Conservation (phyloP, 2,329 filamentous ascomycete genomes). For the Chrysoporthe deuterocubensis region DNA sequence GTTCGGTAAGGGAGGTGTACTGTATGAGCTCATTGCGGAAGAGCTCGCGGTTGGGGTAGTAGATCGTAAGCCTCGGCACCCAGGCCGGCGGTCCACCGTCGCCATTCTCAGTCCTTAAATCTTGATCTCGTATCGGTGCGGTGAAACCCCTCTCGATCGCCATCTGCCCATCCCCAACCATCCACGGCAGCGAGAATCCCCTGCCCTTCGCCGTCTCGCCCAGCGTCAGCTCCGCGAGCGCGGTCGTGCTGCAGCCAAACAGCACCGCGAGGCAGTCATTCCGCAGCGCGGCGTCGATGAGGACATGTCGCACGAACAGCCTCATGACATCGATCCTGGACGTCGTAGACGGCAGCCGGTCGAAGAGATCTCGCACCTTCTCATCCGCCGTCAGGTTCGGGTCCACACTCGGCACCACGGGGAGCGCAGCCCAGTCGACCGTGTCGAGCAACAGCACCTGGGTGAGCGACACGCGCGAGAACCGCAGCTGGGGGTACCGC, state of each 20-base stretch:
- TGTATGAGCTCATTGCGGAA: constrained; percentile 77
- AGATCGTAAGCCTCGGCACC: constrained; percentile 48
- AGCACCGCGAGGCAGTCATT: constrained; percentile 71
- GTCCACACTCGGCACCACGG: constrained; percentile 30
- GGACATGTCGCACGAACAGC: constrained; percentile 72
- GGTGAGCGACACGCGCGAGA: constrained; percentile 67
- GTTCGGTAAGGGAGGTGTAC: constrained; percentile 61
- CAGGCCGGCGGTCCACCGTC: neutral
- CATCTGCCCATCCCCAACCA: constrained; percentile 73
- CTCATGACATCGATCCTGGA: constrained; percentile 74
- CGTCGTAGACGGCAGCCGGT: constrained; percentile 71
- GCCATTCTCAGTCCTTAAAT: constrained; percentile 23
- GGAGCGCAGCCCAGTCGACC: constrained; percentile 59
- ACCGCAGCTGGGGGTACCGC: constrained; percentile 68
- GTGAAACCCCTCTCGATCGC: constrained; percentile 34
- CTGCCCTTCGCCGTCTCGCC: constrained; percentile 89
- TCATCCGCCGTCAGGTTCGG: constrained; percentile 35
- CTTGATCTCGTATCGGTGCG: neutral
- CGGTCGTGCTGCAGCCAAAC: constrained; percentile 85
- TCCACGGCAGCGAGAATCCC: constrained; percentile 81
- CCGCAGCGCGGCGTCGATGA: constrained; percentile 66
- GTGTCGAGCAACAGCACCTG: constrained; percentile 57
- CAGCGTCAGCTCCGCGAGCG: constrained; percentile 83
- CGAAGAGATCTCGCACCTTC: constrained; percentile 59
- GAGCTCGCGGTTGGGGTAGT: constrained; percentile 84